Percentiles rank a stretch among this genome's conserved stretches.
These are phyloP conservation scores for Naganishia albida DNA, from an alignment of 1,284 basidiomycete genomes.

Conservation along the genomic window DNA sequence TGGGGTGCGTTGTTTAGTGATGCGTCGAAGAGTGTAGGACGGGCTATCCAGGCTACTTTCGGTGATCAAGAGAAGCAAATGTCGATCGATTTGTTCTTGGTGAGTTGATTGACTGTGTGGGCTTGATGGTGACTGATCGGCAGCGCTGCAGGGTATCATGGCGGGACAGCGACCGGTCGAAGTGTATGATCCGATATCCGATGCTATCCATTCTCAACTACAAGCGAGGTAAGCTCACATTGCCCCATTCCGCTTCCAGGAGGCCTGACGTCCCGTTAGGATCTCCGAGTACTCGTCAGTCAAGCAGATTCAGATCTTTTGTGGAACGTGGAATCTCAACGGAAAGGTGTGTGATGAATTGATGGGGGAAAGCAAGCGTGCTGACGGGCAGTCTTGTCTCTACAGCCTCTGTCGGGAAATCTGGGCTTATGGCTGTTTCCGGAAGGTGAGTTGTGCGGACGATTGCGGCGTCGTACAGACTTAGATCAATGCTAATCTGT, in stretches of 20 bases:
- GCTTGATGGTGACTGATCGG: background rate
- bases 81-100: slow-evolving; percentile 93
- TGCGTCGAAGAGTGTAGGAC: slow-evolving; percentile 86
- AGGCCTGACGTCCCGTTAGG: slow-evolving; percentile 53
- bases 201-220: slow-evolving; percentile 73
- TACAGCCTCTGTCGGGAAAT: too few species aligned
- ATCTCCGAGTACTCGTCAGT: slow-evolving; percentile 81
- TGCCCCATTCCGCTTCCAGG: background rate
- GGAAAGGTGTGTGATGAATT: slow-evolving; percentile 65
- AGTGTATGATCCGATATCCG: slow-evolving; percentile 92
- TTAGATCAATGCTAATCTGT: too few species aligned
- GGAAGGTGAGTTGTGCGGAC: slow-evolving; percentile 61
- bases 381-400: slow-evolving; percentile 12
- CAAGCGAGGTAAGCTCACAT: slow-evolving; percentile 60
- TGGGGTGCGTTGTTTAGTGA: slow-evolving; percentile 89
- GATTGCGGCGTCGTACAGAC: too few species aligned
- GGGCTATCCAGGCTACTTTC: slow-evolving; percentile 65
- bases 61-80: slow-evolving; percentile 92
- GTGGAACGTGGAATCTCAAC: slow-evolving; percentile 95
- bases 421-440: slow-evolving; percentile 90
- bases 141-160: slow-evolving; percentile 74
- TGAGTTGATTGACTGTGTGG: slow-evolving; percentile 50
- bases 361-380: background rate
- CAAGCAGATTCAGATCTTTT: slow-evolving; percentile 71
- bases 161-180: slow-evolving; percentile 82